Evolutionary conservation across 805 yeast species (phyloP), one percentile per base, ranked within the genome.

Genomic region (Candida golubevii): DNA sequence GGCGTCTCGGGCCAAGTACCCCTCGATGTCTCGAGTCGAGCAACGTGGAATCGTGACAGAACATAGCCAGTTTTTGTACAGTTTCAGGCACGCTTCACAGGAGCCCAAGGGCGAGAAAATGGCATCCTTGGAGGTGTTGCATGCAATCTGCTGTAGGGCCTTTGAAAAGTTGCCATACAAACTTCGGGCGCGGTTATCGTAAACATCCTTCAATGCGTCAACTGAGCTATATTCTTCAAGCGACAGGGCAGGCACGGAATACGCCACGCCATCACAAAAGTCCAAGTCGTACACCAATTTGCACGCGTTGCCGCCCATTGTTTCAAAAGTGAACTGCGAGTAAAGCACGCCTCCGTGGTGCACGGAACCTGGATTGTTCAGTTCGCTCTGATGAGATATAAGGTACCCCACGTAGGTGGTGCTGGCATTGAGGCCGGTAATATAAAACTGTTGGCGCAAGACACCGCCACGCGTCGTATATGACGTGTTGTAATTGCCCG

Each of bases 1-100:
- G 6, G 67, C 67, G 3, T 65, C 61, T 30, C 95, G 69, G 26
- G 54, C 45, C 15, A 63, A 60, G 59, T 75, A 82, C 7, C 77
- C 77, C 0, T 72, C 54, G 8, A 65, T 48, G 7, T 75, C 59
- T 11, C 60, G 50, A 11, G 84, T 80, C 1, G 87, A 72, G 56
- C 99, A 91, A 28, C 97, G 70, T 0, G 98, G 98, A 6, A 91
- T 86, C 0, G 88, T 72, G 4, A 88, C 88, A 0, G 95, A 74
- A 65, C 99, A 91, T 14, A 93, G 72, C 99, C 99, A 91, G 55
- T 82, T 74, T 55, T 79, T 80, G 61, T 91, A 91, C 1, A 90
- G 74, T 1, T 60, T 51, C 1, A 75, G 73, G 60, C 99, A 91
- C 56, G 87, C 81, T 11, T 69, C 72, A 58, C 99, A 91, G 0